Evolutionary conservation across 345 rosid species (phyloP), one percentile per base, ranked within the genome.

Genomic region (Melaleuca quinquenervia): DNA sequence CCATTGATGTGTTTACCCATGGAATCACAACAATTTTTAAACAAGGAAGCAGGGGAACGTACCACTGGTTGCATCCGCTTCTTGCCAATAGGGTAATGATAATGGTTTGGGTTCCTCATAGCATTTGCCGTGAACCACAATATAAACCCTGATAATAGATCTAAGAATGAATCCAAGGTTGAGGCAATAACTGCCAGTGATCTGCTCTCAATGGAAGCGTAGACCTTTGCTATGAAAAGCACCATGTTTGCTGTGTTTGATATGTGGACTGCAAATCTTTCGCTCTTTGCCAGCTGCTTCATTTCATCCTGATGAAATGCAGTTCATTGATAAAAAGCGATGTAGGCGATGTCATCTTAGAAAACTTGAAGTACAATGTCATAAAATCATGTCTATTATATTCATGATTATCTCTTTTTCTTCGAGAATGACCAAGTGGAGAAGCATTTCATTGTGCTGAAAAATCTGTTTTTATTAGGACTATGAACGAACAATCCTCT

Each of bases 61-160:
- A 96, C 98, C 90, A 96, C 98, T 10, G 98, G 98, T 54, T 96
- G 98, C 98, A 96, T 96, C 84, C 96, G 88, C 64, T 90, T 92
- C 90, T 95, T 96, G n/a, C 98, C 98, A 75, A 96, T 93, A 7
- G 98, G 98, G 88, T 94, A 95, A 84, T 70, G 86, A 84, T 90
- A 94, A 1, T 90, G 94, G 84, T 96, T 96, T 29, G 96, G 98
- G 53, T 88, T 94, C 24, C 84, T 94, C 98, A 96, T 96, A 83
- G 96, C 96, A 86, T 93, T 85, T 48, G 96, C 90, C 32, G 98
- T 95, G 89, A 96, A 96, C 98, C 98, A 94, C 51, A 96, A 90
- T 78, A 96, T 96, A 83, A 96, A 94, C 6, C 98, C 98, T 22
- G 98, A 95, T 80, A 96, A 85, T 70, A 96, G 96, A 89, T 96